These are phyloP conservation scores for Porodaedalea pini DNA, from an alignment of 1,284 basidiomycete genomes.

Conservation along the genomic window DNA sequence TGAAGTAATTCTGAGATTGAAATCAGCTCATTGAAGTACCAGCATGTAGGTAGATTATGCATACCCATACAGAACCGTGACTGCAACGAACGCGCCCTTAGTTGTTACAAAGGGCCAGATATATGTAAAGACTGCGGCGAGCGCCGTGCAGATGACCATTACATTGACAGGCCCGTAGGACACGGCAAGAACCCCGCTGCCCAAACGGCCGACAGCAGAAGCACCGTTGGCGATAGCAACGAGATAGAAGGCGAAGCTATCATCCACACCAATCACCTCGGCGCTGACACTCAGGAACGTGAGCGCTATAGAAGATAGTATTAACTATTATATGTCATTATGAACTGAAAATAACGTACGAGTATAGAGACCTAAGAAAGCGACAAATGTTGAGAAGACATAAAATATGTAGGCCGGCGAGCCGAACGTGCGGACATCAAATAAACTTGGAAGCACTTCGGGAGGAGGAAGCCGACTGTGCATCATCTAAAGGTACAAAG, in stretches of 20 bases:
- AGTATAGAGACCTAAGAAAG: slow-evolving; percentile 10
- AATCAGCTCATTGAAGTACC: background rate
- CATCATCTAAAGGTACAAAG: background rate
- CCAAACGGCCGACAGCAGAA: slow-evolving; percentile 40
- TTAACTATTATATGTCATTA: background rate
- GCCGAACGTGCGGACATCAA: background rate
- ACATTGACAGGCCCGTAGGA: slow-evolving; percentile 24
- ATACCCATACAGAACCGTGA: slow-evolving; percentile 28
- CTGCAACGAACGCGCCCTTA: slow-evolving; percentile 23
- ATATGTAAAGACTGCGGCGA: slow-evolving; percentile 30
- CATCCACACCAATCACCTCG: slow-evolving; percentile 35
- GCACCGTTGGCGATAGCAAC: slow-evolving; percentile 48
- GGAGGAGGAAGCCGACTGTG: background rate
- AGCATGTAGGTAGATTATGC: slow-evolving; percentile 3
- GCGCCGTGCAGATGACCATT: slow-evolving; percentile 28
- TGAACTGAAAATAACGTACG: slow-evolving; percentile 1
- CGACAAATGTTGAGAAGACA: slow-evolving; percentile 8
- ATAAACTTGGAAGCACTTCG: background rate
- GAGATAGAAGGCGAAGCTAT: slow-evolving; percentile 47
- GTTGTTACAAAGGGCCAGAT: slow-evolving; percentile 31
- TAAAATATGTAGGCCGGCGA: background rate
- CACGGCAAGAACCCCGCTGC: slow-evolving; percentile 39
- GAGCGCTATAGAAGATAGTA: slow-evolving; percentile 31
- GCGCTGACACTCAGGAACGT: slow-evolving; percentile 47
- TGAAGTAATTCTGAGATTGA: slow-evolving; percentile 15